Base-by-base conservation (phyloP, 345 rosid species). In the Camelina laxa region DNA sequence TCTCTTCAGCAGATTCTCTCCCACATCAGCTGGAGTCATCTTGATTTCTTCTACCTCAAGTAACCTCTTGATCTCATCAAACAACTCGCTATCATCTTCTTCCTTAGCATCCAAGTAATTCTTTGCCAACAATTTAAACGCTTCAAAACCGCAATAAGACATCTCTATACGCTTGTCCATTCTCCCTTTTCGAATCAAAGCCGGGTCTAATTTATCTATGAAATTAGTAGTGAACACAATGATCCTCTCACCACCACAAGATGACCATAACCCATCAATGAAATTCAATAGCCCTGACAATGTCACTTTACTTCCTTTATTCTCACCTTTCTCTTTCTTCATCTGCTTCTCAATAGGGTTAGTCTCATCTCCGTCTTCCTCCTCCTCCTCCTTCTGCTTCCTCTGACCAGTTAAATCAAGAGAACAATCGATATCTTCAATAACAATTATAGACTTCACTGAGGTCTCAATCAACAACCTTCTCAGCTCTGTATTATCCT, bases 391-490 rank as follows among this genome's bases (percentile, higher is more conserved):
- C 54, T 64, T 73, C 38, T 50, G 35, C 74, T 60, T 56, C 10
- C 88, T 85, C 69, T 83, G 86, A 30, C 85, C 87, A 12, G 80
- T 87, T 16, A 86, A 80, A 69, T 75, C 71, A 55, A 82, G 86
- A 7, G 89, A 89, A 63, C 92, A 85, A 60, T 91, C 92, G 2
- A 91, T 89, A 56, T 87, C 95, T 84, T 91, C 92, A 33, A 91
- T 83, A 60, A 86, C 83, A 5, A 88, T 63, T 57, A 91, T 79
- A 0, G 91, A 84, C 59, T 85, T 84, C 44, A 51, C 76, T 0
- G 85, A 74, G 0, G 89, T 89, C 7, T 83, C 87, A 5, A 89
- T 74, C 57, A 91, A 55, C 2, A 89, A 75, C 80, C 74, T 84
- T 63, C 77, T 81, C 14, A 89, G 78, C 79, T 87, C 91, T 1